These are phyloP conservation scores for Fusarium coicis DNA, from an alignment of 2,329 filamentous ascomycete species.

Conservation along the genomic window DNA sequence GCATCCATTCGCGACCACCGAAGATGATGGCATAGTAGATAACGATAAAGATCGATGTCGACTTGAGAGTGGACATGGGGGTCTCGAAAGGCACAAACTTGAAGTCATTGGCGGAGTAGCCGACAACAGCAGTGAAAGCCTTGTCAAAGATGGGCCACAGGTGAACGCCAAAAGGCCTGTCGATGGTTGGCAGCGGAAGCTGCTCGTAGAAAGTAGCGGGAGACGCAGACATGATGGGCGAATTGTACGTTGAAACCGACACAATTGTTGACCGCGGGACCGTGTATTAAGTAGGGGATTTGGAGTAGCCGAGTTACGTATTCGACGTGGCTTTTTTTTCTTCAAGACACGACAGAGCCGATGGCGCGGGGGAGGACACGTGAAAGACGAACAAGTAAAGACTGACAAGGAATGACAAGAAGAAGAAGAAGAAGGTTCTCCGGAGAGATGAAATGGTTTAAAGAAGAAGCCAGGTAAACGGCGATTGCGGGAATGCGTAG, in stretches of 20 bases:
- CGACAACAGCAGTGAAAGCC: conserved; percentile 78
- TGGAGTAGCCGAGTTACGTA: conserved; percentile 22
- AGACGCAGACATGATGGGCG: conserved; percentile 50
- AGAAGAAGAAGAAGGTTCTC: conserved; percentile 48
- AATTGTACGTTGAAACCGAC: conserved; percentile 20
- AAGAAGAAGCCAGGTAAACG: conserved; percentile 31
- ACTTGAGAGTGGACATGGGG: conserved; percentile 88
- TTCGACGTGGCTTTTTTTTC: conserved; percentile 33
- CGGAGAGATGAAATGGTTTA: conserved; percentile 36
- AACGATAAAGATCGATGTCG: conserved; percentile 82
- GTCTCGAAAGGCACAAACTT: conserved; percentile 83
- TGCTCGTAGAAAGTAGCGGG: conserved; percentile 63
- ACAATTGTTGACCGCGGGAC: conserved; percentile 10
- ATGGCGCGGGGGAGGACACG: conserved; percentile 44
- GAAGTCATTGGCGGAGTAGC: conserved; percentile 89
- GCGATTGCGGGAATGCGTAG: conserved; percentile 38
- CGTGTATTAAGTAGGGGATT: conserved; percentile 28
- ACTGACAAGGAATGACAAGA: conserved; percentile 52
- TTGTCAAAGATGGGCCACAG: conserved; percentile 97
- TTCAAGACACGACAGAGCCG: conserved; percentile 35
- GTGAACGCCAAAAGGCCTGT: conserved; percentile 89
- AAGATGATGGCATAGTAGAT: conserved; percentile 95
- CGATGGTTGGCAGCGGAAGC: conserved; percentile 80
- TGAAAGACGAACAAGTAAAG: conserved; percentile 31
- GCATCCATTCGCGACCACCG: conserved; percentile 92